phyloP scores from a whole-genome alignment of 2,329 filamentous ascomycete species.

The Fusarium staphyleae region DNA sequence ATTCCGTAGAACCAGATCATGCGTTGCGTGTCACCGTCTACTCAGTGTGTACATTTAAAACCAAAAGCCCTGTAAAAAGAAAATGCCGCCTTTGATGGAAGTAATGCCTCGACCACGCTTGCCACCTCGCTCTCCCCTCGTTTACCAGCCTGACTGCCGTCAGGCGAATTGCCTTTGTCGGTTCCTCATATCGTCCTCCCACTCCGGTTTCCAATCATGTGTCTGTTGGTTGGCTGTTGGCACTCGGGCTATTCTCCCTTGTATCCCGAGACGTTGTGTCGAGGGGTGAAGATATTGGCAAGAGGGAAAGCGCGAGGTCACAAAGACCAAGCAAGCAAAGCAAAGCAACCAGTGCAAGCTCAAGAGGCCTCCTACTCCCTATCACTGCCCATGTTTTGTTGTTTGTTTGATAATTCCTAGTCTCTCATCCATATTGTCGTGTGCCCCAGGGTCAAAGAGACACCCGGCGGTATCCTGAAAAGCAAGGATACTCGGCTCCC shows the following conservation, averaged over 20 bases:
- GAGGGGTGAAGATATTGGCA: not conserved
- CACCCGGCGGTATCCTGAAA: slow-evolving; percentile 18
- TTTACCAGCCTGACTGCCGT: slow-evolving; percentile 11
- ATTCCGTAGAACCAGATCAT: slow-evolving; percentile 28
- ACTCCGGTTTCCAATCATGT: not conserved
- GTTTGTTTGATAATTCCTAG: slow-evolving; percentile 9
- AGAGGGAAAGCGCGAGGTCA: not conserved
- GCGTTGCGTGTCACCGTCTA: slow-evolving; percentile 29
- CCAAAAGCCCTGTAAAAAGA: slow-evolving; percentile 24
- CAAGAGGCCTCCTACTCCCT: slow-evolving; percentile 2
- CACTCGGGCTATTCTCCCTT: not conserved
- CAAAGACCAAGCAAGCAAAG: slow-evolving; percentile 6
- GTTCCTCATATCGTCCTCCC: slow-evolving; percentile 2
- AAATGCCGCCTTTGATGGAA: slow-evolving; percentile 21
- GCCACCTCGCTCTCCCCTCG: not conserved
- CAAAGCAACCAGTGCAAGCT: slow-evolving; percentile 10
- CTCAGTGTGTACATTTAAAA: slow-evolving; percentile 28
- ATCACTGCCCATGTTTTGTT: not conserved
- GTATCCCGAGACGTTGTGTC: not conserved
- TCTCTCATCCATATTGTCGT: slow-evolving; percentile 8
- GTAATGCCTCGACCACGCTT: slow-evolving; percentile 7
- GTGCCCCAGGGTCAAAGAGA: slow-evolving; percentile 4
- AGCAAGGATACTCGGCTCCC: slow-evolving; percentile 18
- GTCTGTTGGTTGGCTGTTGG: not conserved
- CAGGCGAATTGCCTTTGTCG: slow-evolving; percentile 15